Evolutionary conservation across 371 early-diverging fungal species (phyloP), one percentile per base, ranked within the genome.

Genomic region (Mortierella polycephala): DNA sequence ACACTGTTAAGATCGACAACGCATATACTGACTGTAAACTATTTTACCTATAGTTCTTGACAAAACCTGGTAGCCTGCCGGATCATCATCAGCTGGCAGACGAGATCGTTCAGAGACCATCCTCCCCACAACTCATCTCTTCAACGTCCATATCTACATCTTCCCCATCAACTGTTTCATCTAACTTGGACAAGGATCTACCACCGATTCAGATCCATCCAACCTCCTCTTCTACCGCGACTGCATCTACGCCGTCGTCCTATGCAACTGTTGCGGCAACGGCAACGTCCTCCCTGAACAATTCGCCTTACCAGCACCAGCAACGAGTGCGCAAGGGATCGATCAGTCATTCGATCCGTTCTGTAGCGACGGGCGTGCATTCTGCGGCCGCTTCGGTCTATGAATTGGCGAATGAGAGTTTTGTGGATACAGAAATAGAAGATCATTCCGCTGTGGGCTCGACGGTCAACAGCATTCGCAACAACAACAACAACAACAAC

Each of bases 311-410:
- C 7, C 56, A 55, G 47, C 60, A 54, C 12, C 60, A 40, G 10
- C 63, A 57, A 21, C 56, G 21, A 2, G n/a, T 20, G 13, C 47
- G 69, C 8, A 65, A 71, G 37, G 64, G 63, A 10, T 72, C 79
- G 2, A 20, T 68, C 42, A 45, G 57, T 18, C 63, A 69, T 18
- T 76, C 76, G 6, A 60, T 64, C 23, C 69, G 60, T 14, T 74
- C 75, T n/a, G 45, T 47, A 0, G 62, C 58, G 6, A 62, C 71
- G 40, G 72, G 73, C 14, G 40, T 60, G 8, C 69, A 49, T 8
- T 72, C 79, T 5, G 63, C 72, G 7, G 73, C 73, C 16, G 61
- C 79, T 0, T 79, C 79, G n/a, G 63, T 79, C 46, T 79, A 79
- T 50, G 79, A 79, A 41, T 57, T 79, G 1, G 79, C 79, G 5